phyloP scores from a whole-genome alignment of 73 alveolate genomes.

The Paramecium caudatum region DNA sequence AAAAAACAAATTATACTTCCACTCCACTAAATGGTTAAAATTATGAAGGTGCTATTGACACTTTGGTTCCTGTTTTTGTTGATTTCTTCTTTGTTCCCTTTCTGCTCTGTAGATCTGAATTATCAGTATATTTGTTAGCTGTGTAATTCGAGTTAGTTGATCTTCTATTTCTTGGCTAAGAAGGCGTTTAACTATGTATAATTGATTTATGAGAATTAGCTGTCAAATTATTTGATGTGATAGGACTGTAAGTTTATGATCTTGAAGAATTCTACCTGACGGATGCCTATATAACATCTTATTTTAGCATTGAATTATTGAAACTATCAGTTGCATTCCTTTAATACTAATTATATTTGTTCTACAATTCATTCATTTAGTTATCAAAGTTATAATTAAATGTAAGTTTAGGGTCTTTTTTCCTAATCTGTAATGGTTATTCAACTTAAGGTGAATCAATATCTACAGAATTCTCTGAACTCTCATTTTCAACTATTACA shows the following conservation, averaged over 20 bases:
- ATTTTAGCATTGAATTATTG: constrained; percentile 3
- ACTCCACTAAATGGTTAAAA: constrained; percentile 63
- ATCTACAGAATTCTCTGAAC: constrained; percentile 33
- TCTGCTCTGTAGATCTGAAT: constrained; percentile 34
- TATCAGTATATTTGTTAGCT: not conserved
- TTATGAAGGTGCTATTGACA: not conserved
- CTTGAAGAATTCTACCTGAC: constrained; percentile 17
- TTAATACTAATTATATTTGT: constrained; percentile 12
- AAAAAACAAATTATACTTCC: not conserved
- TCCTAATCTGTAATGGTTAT: not conserved
- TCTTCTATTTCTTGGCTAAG: not conserved
- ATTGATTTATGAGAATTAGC: constrained; percentile 2
- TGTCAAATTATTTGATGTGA: constrained; percentile 7
- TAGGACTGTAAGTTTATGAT: constrained; percentile 53
- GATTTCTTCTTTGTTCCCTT: constrained; percentile 31
- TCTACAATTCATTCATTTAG: constrained; percentile 40
- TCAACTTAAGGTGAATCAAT: not conserved
- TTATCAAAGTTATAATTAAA: constrained; percentile 33
- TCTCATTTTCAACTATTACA: constrained; percentile 28
- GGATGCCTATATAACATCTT: not conserved
- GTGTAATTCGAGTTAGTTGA: constrained; percentile 5
- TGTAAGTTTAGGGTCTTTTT: constrained; percentile 44
- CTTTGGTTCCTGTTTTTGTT: constrained; percentile 43
- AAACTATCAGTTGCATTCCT: constrained; percentile 10
- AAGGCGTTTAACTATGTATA: constrained; percentile 1